These are phyloP conservation scores for Pythium monospermum DNA, from an alignment of 352 stramenopile species.

Conservation along the genomic window DNA sequence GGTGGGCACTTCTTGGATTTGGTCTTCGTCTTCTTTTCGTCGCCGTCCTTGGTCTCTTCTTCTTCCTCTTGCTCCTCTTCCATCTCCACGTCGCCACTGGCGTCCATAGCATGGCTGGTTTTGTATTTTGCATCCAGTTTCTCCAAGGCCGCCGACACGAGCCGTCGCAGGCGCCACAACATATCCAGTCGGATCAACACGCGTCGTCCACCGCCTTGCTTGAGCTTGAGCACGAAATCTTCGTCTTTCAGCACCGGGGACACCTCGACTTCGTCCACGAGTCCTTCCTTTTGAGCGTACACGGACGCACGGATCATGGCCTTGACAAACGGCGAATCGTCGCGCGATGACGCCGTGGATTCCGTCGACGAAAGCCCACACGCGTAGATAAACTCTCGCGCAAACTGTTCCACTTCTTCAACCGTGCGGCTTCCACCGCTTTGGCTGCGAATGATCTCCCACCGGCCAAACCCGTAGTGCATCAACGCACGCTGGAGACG, in stretches of 20 bases:
- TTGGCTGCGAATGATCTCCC: slow-evolving; percentile 86
- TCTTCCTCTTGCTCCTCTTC: slow-evolving; percentile 20
- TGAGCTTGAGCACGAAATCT: slow-evolving; percentile 83
- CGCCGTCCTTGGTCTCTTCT: slow-evolving; percentile 14
- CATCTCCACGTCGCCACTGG: too few relatives aligned
- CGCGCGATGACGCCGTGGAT: slow-evolving; percentile 49
- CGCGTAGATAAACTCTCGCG: slow-evolving; percentile 83
- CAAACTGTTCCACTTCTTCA: slow-evolving; percentile 81
- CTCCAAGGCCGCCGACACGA: slow-evolving; percentile 57
- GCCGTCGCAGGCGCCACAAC: slow-evolving; percentile 64
- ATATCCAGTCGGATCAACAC: slow-evolving; percentile 85
- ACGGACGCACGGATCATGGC: slow-evolving; percentile 61
- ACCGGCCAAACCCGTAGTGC: slow-evolving; percentile 84
- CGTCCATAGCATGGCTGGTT: slow-evolving; percentile 1
- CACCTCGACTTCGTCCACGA: slow-evolving; percentile 74
- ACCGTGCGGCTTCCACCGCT: slow-evolving; percentile 81
- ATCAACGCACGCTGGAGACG: slow-evolving; percentile 81
- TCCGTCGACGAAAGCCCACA: slow-evolving; percentile 70
- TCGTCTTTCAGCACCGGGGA: slow-evolving; percentile 80
- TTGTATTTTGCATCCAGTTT: slow-evolving; percentile 50
- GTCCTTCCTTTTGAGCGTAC: slow-evolving; percentile 55
- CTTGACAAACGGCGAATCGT: slow-evolving; percentile 83
- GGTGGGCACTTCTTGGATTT: slow-evolving; percentile 13
- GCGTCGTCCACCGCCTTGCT: slow-evolving; percentile 77
- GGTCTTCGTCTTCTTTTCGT: slow-evolving; percentile 5